Evolutionary conservation across 2,329 filamentous ascomycete species (phyloP).

Genomic region (Mycosphaerella sp.): DNA sequence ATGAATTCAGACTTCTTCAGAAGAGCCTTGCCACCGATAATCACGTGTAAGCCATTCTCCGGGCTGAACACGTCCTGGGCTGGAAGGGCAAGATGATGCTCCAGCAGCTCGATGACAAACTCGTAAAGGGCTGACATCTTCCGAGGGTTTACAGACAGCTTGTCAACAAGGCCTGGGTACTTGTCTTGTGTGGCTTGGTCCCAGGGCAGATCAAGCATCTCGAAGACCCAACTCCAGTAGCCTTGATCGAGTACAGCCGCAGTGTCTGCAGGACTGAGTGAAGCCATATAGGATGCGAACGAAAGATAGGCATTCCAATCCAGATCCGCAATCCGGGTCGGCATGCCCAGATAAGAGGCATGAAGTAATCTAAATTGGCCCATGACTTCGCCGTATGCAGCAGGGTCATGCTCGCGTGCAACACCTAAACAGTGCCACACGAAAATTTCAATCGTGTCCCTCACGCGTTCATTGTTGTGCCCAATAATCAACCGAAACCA

Average conservation of each 20-base stretch:
- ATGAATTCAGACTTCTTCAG: slow-evolving; percentile 7
- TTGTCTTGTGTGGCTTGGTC: slow-evolving; percentile 2
- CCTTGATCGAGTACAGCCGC: slow-evolving; percentile 16
- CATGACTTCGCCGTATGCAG: slow-evolving; percentile 9
- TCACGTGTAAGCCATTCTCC: not conserved
- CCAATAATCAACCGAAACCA: slow-evolving; percentile 15
- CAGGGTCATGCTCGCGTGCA: slow-evolving; percentile 13
- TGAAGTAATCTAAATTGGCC: slow-evolving; percentile 13
- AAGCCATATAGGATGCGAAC: slow-evolving; percentile 13
- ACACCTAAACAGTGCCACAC: slow-evolving; percentile 12
- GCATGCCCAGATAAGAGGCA: slow-evolving; percentile 1
- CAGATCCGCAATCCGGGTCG: not conserved
- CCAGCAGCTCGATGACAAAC: slow-evolving; percentile 14
- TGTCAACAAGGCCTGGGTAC: slow-evolving; percentile 7
- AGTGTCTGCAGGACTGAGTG: slow-evolving; percentile 15
- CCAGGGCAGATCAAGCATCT: slow-evolving; percentile 17
- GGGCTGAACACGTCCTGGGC: not conserved
- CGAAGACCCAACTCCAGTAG: slow-evolving; percentile 19
- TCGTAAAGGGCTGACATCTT: slow-evolving; percentile 17
- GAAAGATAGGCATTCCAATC: slow-evolving; percentile 17
- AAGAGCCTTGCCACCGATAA: slow-evolving; percentile 1
- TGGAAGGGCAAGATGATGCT: slow-evolving; percentile 2
- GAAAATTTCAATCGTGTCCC: slow-evolving; percentile 8
- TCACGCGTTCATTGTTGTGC: slow-evolving; percentile 11
- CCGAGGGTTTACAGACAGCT: slow-evolving; percentile 1